Evolutionary conservation across 495 filamentous ascomycete species (phyloP).

Genomic region (Talaromyces trachyspermus): DNA sequence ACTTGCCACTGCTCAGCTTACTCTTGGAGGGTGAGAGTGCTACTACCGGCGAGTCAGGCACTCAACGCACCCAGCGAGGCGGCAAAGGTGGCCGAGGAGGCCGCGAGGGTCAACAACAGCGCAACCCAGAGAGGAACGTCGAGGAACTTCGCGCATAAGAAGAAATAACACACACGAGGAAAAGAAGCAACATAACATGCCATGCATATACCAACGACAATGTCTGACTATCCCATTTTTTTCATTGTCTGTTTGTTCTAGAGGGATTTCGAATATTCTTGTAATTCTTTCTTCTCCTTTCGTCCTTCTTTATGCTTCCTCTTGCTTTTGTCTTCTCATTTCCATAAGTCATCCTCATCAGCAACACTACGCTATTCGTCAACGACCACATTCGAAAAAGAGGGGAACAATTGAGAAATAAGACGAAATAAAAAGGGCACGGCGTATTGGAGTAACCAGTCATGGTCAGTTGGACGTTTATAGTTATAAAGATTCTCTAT

Average conservation of each 20-base stretch:
- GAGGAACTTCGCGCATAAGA: slow-evolving; percentile 40
- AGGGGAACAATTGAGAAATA: slow-evolving; percentile 5
- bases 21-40: slow-evolving; percentile 48
- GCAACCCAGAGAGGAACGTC: slow-evolving; percentile 25
- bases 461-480: slow-evolving; percentile 1
- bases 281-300: slow-evolving; percentile 1
- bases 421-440: slow-evolving; percentile 15
- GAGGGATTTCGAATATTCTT: slow-evolving; percentile 4
- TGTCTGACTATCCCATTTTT: slow-evolving; percentile 19
- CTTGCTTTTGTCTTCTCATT: slow-evolving; percentile 12
- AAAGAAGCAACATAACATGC: slow-evolving; percentile 8
- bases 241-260: slow-evolving; percentile 14
- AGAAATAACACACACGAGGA: slow-evolving; percentile 8
- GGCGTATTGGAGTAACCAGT: slow-evolving; percentile 30
- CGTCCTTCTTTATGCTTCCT: slow-evolving; percentile 1
- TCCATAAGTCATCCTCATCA: background rate
- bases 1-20: slow-evolving; percentile 76
- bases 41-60: slow-evolving; percentile 19
- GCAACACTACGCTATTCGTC: background rate
- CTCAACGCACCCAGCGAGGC: slow-evolving; percentile 29
- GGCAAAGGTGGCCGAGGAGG: slow-evolving; percentile 45
- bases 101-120: slow-evolving; percentile 26
- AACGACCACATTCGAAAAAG: background rate
- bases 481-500: slow-evolving; percentile 6
- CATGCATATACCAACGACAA: slow-evolving; percentile 6